Evolutionary conservation across 2,329 filamentous ascomycete genomes (phyloP), one percentile per base, ranked within the genome.

Genomic region (Alternaria postmessia): DNA sequence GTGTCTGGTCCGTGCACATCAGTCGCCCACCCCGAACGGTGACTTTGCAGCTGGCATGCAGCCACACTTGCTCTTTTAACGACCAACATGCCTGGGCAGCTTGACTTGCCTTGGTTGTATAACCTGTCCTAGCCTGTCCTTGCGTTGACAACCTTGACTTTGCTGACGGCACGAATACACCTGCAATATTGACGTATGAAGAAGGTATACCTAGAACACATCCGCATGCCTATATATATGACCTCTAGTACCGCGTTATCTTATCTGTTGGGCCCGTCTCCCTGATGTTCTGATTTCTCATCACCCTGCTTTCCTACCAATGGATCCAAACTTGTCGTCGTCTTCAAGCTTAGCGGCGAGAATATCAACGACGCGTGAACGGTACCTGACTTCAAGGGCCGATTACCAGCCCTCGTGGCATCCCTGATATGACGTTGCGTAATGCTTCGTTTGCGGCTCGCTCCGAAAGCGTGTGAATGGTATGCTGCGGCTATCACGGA

Each of bases 401-500:
- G 46, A 49, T 49, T 49, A 24, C 30, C 30, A 49, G 46, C 46
- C 46, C 46, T 49, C 46, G 46, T 49, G 46, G 46, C 46, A 49
- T 49, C 46, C 46, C 46, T 36, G 46, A 38, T 38, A n/a, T 49
- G 20, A 22, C 41, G 49, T n/a, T 39, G 54, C 46, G 38, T 34
- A 43, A 36, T 28, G 28, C 28, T 54, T 46, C 48, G 55, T 44
- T 47, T 49, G 32, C 55, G 48, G 55, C 30, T 32, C 43, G 55
- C 42, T 52, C 49, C 49, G 49, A 58, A 32, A 24, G 55, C 42
- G 41, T 57, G 48, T 46, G 11, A 38, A 53, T 36, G 24, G 32
- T 43, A 55, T 36, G 43, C 30, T 59, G 56, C 49, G 56, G 55
- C 55, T 57, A 46, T 53, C 32, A 57, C 55, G 55, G 55, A 54